These are phyloP conservation scores for Phyllosticta capitalensis DNA, from an alignment of 2,329 filamentous ascomycete genomes.

Conservation along the genomic window DNA sequence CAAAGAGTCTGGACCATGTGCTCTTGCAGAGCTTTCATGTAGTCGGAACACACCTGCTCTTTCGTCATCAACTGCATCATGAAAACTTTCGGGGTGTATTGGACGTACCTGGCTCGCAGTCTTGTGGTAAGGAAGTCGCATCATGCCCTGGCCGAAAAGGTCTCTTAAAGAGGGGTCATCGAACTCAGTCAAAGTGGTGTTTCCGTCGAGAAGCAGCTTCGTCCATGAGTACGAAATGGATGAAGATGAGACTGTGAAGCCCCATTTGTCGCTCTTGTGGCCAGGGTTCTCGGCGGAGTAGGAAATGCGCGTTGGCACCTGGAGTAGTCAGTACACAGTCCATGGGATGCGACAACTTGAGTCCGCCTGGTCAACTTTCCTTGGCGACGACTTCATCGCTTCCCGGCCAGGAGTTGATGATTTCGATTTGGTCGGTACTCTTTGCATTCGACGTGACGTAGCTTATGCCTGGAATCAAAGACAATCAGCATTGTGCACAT, in stretches of 20 bases:
- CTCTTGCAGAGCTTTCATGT: conserved; percentile 2
- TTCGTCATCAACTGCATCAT: no score
- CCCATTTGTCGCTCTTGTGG: conserved; percentile 1
- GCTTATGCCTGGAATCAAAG: conserved; percentile 11
- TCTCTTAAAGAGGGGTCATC: conserved; percentile 13
- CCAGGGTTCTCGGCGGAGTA: conserved; percentile 7
- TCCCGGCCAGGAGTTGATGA: conserved; percentile 1
- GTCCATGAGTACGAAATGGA: conserved; percentile 15
- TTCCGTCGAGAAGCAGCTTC: conserved; percentile 13
- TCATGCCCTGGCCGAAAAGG: conserved; percentile 8
- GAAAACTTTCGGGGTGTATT: no score
- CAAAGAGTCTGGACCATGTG: not conserved
- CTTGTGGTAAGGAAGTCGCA: conserved; percentile 11
- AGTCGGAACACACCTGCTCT: conserved; percentile 13
- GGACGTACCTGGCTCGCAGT: no score
- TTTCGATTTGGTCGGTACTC: conserved; percentile 5
- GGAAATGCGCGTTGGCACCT: conserved; percentile 9
- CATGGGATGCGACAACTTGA: no score
- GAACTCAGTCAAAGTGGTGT: not conserved
- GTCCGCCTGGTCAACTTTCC: no score
- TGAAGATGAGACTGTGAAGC: conserved; percentile 9
- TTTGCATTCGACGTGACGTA: conserved; percentile 5
- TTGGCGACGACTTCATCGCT: conserved; percentile 3
- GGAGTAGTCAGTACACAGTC: no score
- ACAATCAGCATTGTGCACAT: no score